These are phyloP conservation scores for Botrytis porri DNA, from an alignment of 2,329 filamentous ascomycete species.

Conservation along the genomic window DNA sequence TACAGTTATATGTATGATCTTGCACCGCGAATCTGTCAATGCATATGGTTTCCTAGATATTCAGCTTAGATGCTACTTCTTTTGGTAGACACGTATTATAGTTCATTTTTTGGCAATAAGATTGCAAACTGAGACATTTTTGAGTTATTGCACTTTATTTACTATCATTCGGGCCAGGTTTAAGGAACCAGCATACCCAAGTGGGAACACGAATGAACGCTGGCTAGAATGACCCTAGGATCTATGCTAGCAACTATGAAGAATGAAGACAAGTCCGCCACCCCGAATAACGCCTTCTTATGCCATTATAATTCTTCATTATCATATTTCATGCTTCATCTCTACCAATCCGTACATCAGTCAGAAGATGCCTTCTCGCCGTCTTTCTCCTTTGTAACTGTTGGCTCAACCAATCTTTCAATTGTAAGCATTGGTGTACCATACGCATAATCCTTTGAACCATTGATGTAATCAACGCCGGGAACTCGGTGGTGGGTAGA, in stretches of 20 bases:
- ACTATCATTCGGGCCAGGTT: background rate
- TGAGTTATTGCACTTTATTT: background rate
- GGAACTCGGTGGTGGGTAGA: slow-evolving; percentile 42
- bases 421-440: slow-evolving; percentile 43
- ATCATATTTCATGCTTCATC: background rate
- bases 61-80: background rate
- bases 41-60: background rate
- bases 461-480: slow-evolving; percentile 38
- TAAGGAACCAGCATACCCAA: background rate
- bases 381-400: background rate
- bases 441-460: slow-evolving; percentile 39
- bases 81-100: background rate
- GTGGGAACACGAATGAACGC: background rate
- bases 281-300: background rate
- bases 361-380: background rate
- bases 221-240: background rate
- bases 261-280: background rate
- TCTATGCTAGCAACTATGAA: background rate
- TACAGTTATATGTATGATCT: background rate
- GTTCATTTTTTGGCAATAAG: background rate
- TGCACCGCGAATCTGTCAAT: background rate
- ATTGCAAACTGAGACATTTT: background rate
- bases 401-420: slow-evolving; percentile 20
- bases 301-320: background rate
- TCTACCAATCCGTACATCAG: background rate